Base-by-base conservation (phyloP, 495 filamentous ascomycete genomes). In the Neurospora sp. region DNA sequence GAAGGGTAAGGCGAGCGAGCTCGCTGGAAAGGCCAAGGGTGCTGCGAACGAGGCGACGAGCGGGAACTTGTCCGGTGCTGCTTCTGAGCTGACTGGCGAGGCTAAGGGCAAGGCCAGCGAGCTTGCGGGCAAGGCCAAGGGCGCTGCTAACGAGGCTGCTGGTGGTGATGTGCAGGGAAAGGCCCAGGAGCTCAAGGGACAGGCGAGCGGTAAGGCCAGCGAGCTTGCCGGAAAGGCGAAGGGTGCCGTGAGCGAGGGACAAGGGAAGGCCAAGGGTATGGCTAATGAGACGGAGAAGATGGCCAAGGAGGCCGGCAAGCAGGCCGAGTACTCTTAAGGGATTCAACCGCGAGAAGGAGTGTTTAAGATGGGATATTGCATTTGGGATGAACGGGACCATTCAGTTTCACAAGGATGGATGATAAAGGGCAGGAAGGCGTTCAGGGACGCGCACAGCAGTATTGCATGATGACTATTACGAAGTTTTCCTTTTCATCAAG, bases 81-180 rank as follows among this genome's bases (percentile, higher is more conserved):
- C 76, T 18, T 75, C 76, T 66, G 80, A 76, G 73, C 77, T 79
- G 70, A 73, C 76, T 2, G 35, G 73, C 14, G 76, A 84, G 71
- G 77, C 77, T 8, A 84, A 85, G 76, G 83, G 79, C 39, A 75
- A 78, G 70, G 76, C 81, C 0, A 75, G 75, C 38, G 82, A 83
- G 70, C 61, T 78, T 0, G 76, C 76, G 7, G 80, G 78, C 9
- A 75, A 79, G 61, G 77, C 74, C 0, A 81, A 83, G 73, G 77
- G 74, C 3, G 72, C 61, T 14, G 74, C 73, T 10, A 27, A 71
- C 20, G 70, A 77, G 74, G 44, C 72, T 37, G 40, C 71, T 31
- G 73, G 53, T 0, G 53, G 53, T 41, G 39, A 72, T 71, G 71
- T 71, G 31, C 35, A 74, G 70, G 73, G 72, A 3, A 68, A 42